These are phyloP conservation scores for Pogostemon cablin DNA, from an alignment of 257 asterid species.

Conservation along the genomic window DNA sequence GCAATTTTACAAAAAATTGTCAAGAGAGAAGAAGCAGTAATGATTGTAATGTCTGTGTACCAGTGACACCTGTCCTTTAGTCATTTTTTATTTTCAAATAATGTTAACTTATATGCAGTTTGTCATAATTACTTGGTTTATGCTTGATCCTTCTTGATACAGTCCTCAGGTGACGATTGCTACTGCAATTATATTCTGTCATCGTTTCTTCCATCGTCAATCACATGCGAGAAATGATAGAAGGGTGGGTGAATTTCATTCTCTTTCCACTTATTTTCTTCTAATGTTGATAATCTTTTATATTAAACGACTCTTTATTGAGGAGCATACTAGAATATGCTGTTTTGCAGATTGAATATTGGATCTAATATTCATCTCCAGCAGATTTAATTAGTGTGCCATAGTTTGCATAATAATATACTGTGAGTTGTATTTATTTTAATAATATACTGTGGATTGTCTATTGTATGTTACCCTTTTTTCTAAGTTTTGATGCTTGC, in stretches of 20 bases:
- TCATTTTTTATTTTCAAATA: slow-evolving; percentile 19
- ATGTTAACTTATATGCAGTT: neutral
- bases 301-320: neutral
- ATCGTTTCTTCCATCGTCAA: slow-evolving; percentile 92
- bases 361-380: slow-evolving; percentile 7
- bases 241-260: slow-evolving; percentile 61
- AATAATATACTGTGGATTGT: neutral
- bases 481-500: neutral
- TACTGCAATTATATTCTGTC: slow-evolving; percentile 93
- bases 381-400: neutral
- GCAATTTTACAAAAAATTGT: neutral
- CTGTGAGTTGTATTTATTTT: neutral
- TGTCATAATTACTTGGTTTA: slow-evolving; percentile 21
- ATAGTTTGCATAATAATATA: neutral
- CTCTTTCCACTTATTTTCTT: slow-evolving; percentile 6
- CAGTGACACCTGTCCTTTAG: slow-evolving; percentile 14
- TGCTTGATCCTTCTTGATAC: slow-evolving; percentile 50
- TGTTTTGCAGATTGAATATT: slow-evolving; percentile 5
- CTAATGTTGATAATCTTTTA: slow-evolving; percentile 18
- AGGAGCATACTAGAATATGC: neutral
- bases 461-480: neutral
- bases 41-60: neutral
- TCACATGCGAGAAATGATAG: slow-evolving; percentile 88
- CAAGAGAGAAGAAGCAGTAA: neutral
- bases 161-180: slow-evolving; percentile 99